Evolutionary conservation across 352 stramenopile genomes (phyloP).

Genomic region (Pythium sukuiense): DNA sequence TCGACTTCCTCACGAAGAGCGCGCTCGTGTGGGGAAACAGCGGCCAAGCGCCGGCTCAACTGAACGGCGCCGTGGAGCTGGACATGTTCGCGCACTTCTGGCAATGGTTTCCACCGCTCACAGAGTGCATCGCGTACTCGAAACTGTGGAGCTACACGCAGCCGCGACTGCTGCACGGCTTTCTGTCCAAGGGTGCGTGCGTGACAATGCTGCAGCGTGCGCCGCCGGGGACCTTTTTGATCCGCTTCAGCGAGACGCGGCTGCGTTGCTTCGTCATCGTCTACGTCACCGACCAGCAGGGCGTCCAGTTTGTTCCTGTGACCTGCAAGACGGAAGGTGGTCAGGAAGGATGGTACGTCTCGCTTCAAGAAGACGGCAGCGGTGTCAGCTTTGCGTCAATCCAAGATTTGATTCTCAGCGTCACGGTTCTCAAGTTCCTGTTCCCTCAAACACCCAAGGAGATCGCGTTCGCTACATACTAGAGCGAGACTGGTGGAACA

Average conservation of each 20-base stretch:
- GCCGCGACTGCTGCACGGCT: constrained; percentile 75
- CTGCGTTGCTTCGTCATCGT: constrained; percentile 68
- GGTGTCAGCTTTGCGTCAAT: constrained; percentile 63
- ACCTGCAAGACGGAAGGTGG: constrained; percentile 33
- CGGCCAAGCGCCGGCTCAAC: constrained; percentile 36
- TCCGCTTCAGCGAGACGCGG: constrained; percentile 79
- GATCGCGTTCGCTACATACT: constrained; percentile 45
- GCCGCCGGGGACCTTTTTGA: constrained; percentile 69
- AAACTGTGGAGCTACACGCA: constrained; percentile 71
- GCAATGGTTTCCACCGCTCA: constrained; percentile 69
- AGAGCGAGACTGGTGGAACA: not conserved
- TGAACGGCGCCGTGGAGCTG: constrained; percentile 48
- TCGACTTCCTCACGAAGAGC: constrained; percentile 78
- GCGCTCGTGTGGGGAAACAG: constrained; percentile 60
- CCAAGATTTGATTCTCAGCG: constrained; percentile 71
- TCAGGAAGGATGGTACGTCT: constrained; percentile 56
- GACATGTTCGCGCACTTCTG: constrained; percentile 76
- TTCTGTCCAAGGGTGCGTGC: constrained; percentile 79
- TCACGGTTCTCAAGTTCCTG: constrained; percentile 77
- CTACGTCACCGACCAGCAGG: constrained; percentile 58
- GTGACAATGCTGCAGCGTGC: constrained; percentile 72
- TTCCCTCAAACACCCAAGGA: constrained; percentile 83
- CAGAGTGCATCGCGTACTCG: constrained; percentile 62
- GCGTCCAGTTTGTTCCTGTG: constrained; percentile 77
- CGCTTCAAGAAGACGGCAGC: constrained; percentile 48